Conservation (phyloP, 768 basidiomycete genomes). For the Collybia mongolica region DNA sequence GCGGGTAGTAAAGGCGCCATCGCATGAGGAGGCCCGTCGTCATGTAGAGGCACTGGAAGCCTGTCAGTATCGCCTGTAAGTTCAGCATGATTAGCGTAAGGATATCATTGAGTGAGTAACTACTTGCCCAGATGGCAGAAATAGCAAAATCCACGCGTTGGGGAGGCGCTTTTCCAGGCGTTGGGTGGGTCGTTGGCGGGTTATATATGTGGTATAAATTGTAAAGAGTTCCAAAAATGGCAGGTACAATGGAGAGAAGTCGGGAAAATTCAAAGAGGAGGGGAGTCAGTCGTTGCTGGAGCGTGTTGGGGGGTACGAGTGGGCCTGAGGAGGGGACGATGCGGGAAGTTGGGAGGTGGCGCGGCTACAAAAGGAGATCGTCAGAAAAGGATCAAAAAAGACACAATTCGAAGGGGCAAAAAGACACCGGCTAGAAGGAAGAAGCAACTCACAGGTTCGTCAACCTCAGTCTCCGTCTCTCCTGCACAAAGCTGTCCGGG, state of each 20-base stretch:
- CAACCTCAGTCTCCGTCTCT: conserved; percentile 78
- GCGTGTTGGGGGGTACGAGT: conserved; percentile 45
- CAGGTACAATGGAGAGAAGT: conserved; percentile 71
- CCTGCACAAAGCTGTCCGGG: conserved; percentile 61
- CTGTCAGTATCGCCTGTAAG: conserved; percentile 79
- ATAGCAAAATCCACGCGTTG: conserved; percentile 65
- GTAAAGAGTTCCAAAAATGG: conserved; percentile 61
- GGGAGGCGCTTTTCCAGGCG: conserved; percentile 33
- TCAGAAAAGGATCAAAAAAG: neutral
- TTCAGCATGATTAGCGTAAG: neutral
- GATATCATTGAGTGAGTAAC: neutral
- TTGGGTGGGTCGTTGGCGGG: conserved; percentile 25
- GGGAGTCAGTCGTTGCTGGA: conserved; percentile 47
- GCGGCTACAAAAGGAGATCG: conserved; percentile 38
- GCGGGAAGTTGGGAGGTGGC: conserved; percentile 69
- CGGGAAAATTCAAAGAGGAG: conserved; percentile 71
- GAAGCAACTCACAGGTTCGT: conserved; percentile 61
- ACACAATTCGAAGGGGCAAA: neutral
- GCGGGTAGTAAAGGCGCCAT: conserved; percentile 90
- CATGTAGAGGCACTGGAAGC: conserved; percentile 83
- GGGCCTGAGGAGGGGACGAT: conserved; percentile 49
- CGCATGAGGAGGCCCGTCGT: conserved; percentile 88
- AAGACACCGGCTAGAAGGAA: too few relatives aligned
- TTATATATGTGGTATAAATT: conserved; percentile 27
- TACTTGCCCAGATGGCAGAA: conserved; percentile 66